These are phyloP conservation scores for Crithidia mellificae DNA, from an alignment of 208 protist genomes.

Conservation along the genomic window DNA sequence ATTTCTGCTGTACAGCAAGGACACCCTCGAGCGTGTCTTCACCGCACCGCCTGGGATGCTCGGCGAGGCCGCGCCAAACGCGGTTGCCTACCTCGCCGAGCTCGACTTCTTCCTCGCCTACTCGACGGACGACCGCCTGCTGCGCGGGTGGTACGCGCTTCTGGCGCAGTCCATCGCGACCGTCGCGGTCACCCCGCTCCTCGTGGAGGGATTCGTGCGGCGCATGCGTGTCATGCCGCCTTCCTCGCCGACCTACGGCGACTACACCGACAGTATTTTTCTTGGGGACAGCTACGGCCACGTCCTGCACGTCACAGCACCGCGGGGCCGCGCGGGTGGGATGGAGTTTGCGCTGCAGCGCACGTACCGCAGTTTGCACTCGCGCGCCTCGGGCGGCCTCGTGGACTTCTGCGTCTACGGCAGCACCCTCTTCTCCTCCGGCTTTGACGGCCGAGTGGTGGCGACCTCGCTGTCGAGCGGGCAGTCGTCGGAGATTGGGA, in stretches of 20 bases:
- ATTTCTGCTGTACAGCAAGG: constrained; percentile 57
- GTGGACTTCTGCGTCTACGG: constrained; percentile 66
- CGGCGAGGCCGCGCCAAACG: constrained; percentile 31
- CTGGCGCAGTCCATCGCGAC: constrained; percentile 32
- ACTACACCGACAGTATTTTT: constrained; percentile 47
- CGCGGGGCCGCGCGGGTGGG: constrained; percentile 26
- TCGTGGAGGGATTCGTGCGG: constrained; percentile 45
- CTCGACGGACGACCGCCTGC: constrained; percentile 38
- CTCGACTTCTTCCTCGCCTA: constrained; percentile 68
- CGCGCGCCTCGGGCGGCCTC: constrained; percentile 49
- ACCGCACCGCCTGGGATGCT: constrained; percentile 43
- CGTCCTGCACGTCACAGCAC: constrained; percentile 49
- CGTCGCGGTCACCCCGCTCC: constrained; percentile 33
- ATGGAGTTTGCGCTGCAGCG: constrained; percentile 36
- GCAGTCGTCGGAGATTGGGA: constrained; percentile 20
- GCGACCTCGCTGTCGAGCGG: constrained; percentile 49
- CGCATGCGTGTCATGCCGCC: constrained; percentile 36
- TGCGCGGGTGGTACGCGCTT: constrained; percentile 55
- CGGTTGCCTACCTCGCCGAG: constrained; percentile 55
- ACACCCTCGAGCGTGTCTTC: constrained; percentile 47
- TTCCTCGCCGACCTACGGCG: constrained; percentile 39
- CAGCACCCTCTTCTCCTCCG: constrained; percentile 50
- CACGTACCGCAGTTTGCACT: constrained; percentile 47
- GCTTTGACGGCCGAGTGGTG: constrained; percentile 64
- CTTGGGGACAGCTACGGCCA: constrained; percentile 53